A percentile compares a stretch with the other conserved stretches of the same genome.
Conservation (phyloP, 306 rosid genomes). For the Arachis stenosperma region DNA sequence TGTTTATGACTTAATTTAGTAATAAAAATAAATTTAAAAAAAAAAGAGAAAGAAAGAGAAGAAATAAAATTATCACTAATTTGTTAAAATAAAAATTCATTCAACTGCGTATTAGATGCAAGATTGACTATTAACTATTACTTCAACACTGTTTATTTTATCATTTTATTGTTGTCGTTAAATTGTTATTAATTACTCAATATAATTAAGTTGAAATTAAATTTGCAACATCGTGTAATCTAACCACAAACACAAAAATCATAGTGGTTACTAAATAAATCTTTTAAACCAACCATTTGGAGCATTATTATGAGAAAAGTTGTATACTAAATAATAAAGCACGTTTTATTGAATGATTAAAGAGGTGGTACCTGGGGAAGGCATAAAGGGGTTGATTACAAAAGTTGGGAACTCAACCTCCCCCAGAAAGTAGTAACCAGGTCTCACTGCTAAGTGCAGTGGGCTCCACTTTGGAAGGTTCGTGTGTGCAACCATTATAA, state of each 20-base stretch:
- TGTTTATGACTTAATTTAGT: too few species aligned
- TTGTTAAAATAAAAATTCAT: too few species aligned
- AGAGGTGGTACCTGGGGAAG: slow-evolving; percentile 38
- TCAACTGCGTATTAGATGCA: too few species aligned
- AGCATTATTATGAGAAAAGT: background rate
- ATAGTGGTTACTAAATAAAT: background rate
- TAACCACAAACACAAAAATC: background rate
- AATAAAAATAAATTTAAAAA: too few species aligned
- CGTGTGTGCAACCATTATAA: too few species aligned
- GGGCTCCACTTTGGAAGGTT: slow-evolving; percentile 17
- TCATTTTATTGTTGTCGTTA: too few species aligned
- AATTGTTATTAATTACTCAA: too few species aligned
- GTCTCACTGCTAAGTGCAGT: background rate
- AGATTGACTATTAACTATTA: too few species aligned
- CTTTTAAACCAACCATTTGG: background rate
- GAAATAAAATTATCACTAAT: too few species aligned
- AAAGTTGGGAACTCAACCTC: slow-evolving; percentile 11
- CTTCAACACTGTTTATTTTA: too few species aligned
- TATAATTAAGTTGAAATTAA: too few species aligned
- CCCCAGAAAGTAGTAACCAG: slow-evolving; percentile 9
- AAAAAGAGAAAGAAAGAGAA: too few species aligned
- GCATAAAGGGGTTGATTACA: background rate
- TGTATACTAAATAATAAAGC: background rate
- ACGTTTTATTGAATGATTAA: background rate
- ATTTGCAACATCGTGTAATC: background rate